Conservation (phyloP, 2,329 filamentous ascomycete species). For the Moelleriella libera region DNA sequence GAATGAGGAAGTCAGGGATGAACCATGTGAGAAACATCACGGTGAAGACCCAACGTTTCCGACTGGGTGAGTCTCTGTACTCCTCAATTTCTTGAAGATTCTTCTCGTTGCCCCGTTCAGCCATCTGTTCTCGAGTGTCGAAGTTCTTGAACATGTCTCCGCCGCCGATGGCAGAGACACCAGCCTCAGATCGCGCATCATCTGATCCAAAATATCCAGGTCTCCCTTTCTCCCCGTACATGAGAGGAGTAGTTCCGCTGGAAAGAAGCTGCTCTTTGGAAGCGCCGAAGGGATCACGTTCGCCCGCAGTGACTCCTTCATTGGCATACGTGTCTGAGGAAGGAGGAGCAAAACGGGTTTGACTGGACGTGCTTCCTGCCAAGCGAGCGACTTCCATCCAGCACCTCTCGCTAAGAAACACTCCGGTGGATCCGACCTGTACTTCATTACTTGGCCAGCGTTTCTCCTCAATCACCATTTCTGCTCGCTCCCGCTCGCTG, state of each 20-base stretch:
- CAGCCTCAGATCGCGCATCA: constrained; percentile 82
- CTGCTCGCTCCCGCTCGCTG: constrained; percentile 81
- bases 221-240: constrained; percentile 60
- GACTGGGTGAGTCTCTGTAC: constrained; percentile 58
- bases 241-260: constrained; percentile 39
- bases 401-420: constrained; percentile 90
- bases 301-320: constrained; percentile 44
- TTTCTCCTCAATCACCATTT: constrained; percentile 82
- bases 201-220: constrained; percentile 73
- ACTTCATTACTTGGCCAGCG: constrained; percentile 90
- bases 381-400: constrained; percentile 84
- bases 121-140: constrained; percentile 86
- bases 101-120: constrained; percentile 87
- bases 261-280: constrained; percentile 47
- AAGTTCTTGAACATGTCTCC: constrained; percentile 98
- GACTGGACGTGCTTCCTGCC: constrained; percentile 43
- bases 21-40: constrained; percentile 78
- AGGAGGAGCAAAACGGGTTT: constrained; percentile 18
- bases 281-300: constrained; percentile 44
- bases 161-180: constrained; percentile 75
- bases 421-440: constrained; percentile 75
- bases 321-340: constrained; percentile 53
- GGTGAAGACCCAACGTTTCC: constrained; percentile 81
- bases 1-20: constrained; percentile 72
- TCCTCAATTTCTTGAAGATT: constrained; percentile 84